A percentile compares a stretch with the other conserved stretches of the same genome.
Evolutionary conservation across 352 stramenopile species (phyloP).

Genomic region (Paralagenidium karlingii): DNA sequence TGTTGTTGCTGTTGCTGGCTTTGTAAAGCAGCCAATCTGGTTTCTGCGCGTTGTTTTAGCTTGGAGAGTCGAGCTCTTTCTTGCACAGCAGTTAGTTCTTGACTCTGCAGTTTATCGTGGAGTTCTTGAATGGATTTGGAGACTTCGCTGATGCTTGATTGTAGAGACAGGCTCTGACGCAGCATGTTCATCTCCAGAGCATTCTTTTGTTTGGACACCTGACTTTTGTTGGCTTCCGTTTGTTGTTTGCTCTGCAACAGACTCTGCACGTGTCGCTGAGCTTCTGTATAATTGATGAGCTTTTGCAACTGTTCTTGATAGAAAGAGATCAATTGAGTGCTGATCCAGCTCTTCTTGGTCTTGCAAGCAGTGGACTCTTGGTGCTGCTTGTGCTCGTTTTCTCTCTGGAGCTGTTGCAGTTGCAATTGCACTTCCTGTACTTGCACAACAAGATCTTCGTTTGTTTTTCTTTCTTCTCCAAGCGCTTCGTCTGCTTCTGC

Average conservation of each 20-base stretch:
- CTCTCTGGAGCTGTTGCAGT: too few relatives aligned
- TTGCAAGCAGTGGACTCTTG: too few relatives aligned
- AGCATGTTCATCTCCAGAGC: slow-evolving; percentile 78
- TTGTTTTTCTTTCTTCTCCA: too few relatives aligned
- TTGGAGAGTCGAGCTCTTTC: slow-evolving; percentile 61
- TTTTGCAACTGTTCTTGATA: slow-evolving; percentile 42
- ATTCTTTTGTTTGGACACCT: slow-evolving; percentile 37
- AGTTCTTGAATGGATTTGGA: slow-evolving; percentile 39
- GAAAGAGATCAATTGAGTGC: too few relatives aligned
- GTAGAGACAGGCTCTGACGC: slow-evolving; percentile 51
- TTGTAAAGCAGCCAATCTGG: slow-evolving; percentile 34
- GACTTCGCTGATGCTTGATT: slow-evolving; percentile 64
- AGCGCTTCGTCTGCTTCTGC: slow-evolving; percentile 44
- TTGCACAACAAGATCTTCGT: too few relatives aligned
- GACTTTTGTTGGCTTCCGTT: slow-evolving; percentile 36
- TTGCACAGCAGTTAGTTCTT: slow-evolving; percentile 36
- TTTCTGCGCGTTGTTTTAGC: slow-evolving; percentile 44
- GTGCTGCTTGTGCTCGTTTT: too few relatives aligned
- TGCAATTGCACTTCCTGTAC: too few relatives aligned
- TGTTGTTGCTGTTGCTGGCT: slow-evolving; percentile 29
- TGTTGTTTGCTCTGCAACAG: slow-evolving; percentile 58
- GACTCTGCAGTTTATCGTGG: slow-evolving; percentile 53
- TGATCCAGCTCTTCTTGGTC: too few relatives aligned
- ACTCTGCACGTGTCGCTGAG: slow-evolving; percentile 35
- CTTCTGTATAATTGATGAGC: slow-evolving; percentile 43